These are phyloP conservation scores for Candida nemodendra DNA, from an alignment of 805 yeast genomes.

Conservation along the genomic window DNA sequence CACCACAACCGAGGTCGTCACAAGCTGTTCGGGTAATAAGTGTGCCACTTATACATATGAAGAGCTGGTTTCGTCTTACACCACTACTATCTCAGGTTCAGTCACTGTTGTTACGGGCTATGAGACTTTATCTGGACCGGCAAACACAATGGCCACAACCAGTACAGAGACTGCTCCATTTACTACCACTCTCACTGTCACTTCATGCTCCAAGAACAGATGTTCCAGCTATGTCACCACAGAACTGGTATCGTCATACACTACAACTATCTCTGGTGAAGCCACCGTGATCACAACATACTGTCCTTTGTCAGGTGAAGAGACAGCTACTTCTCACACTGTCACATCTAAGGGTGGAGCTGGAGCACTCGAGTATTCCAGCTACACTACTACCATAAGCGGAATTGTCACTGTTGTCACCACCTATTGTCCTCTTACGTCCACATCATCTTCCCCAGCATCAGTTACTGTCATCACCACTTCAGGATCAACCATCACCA, in stretches of 20 bases:
- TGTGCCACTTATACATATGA: constrained; percentile 16
- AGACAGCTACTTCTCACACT: constrained; percentile 5
- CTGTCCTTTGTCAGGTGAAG: constrained; percentile 15
- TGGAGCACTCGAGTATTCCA: constrained; percentile 6
- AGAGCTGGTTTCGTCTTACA: constrained; percentile 25
- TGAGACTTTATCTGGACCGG: constrained; percentile 10
- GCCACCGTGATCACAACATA: constrained; percentile 24
- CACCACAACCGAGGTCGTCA: constrained; percentile 15
- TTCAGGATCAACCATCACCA: constrained; percentile 9
- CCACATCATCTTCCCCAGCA: constrained; percentile 3
- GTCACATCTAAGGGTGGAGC: constrained; percentile 18
- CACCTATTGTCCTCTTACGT: constrained; percentile 16
- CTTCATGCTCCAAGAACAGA: constrained; percentile 8
- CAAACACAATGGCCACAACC: constrained; percentile 9
- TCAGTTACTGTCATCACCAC: constrained; percentile 4
- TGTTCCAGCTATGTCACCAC: constrained; percentile 14
- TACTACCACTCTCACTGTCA: constrained; percentile 17
- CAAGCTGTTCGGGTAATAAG: constrained; percentile 21
- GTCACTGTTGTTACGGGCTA: constrained; percentile 23
- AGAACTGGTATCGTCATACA: constrained; percentile 21
- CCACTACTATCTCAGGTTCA: constrained; percentile 21
- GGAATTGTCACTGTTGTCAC: constrained; percentile 19
- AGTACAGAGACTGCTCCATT: not conserved
- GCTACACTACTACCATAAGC: constrained; percentile 17
- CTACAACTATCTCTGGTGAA: constrained; percentile 15